A percentile compares a stretch with the other conserved stretches of the same genome.
Conservation (phyloP, 148 eudicot species). For the Nyssa sinensis region DNA sequence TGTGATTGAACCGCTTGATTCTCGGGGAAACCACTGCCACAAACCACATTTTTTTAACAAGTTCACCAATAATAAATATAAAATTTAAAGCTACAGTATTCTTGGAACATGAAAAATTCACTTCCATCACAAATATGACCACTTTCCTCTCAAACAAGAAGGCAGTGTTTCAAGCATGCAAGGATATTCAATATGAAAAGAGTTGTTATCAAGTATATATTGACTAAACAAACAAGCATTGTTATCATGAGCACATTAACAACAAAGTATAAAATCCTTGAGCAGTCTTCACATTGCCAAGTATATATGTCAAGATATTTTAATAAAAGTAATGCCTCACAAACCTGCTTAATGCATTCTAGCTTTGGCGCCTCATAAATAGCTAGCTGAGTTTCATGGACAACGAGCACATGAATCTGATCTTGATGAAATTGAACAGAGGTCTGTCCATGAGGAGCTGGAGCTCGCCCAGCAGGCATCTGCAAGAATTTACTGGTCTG, state of each 20-base stretch:
- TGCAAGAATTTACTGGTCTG: slow-evolving; percentile 43
- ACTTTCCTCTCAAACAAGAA: slow-evolving; percentile 1
- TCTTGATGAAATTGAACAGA: slow-evolving; percentile 66
- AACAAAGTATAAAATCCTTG: background rate
- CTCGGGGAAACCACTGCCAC: slow-evolving; percentile 51
- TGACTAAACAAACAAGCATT: too few relatives aligned
- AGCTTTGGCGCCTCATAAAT: slow-evolving; percentile 56
- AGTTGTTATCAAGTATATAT: background rate
- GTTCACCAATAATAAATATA: background rate
- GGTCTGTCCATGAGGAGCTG: slow-evolving; percentile 43
- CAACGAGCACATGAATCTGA: slow-evolving; percentile 54
- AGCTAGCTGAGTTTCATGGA: slow-evolving; percentile 68
- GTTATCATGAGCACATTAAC: background rate
- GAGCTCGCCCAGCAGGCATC: slow-evolving; percentile 39
- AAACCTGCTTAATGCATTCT: slow-evolving; percentile 56
- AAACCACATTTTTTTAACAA: background rate
- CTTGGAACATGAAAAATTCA: background rate
- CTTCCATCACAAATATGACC: background rate
- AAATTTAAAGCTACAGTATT: background rate
- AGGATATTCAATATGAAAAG: background rate
- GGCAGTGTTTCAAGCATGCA: background rate
- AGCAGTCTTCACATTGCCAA: background rate
- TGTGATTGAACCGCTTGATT: slow-evolving; percentile 40
- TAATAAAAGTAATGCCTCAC: slow-evolving; percentile 7
- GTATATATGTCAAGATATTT: background rate